phyloP scores from a whole-genome alignment of 768 basidiomycete genomes.

The Chlorophyllum brunneum region DNA sequence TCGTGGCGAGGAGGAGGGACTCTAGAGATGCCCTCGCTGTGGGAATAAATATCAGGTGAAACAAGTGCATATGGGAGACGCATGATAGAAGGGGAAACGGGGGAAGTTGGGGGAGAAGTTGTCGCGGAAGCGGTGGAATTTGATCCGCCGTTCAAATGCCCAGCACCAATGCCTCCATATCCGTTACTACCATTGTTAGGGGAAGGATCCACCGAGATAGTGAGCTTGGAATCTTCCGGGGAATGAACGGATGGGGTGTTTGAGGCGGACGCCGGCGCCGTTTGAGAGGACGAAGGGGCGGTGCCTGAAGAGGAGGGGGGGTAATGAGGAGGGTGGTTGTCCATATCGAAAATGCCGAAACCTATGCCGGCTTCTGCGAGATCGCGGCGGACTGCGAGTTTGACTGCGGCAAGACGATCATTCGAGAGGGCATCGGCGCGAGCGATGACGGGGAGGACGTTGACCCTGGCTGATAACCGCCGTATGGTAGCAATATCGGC shows the following conservation, averaged over 20 bases:
- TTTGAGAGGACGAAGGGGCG: conserved; percentile 25
- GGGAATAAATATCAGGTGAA: conserved; percentile 80
- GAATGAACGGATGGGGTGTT: conserved; percentile 1
- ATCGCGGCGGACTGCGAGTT: conserved; percentile 75
- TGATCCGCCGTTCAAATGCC: conserved; percentile 48
- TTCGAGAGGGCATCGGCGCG: conserved; percentile 79
- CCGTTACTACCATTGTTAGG: conserved; percentile 43
- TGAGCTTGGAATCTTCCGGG: conserved; percentile 6
- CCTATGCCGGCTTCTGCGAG: conserved; percentile 83
- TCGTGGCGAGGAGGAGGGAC: conserved; percentile 61
- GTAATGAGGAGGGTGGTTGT: conserved; percentile 44
- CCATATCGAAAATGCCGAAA: conserved; percentile 86
- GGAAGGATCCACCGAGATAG: conserved; percentile 35
- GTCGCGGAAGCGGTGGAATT: conserved; percentile 26
- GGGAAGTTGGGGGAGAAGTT: conserved; percentile 66
- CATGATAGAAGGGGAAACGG: conserved; percentile 53
- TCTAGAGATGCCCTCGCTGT: conserved; percentile 73
- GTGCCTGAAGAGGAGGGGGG: conserved; percentile 36
- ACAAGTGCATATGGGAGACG: conserved; percentile 82
- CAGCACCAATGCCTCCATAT: conserved; percentile 2
- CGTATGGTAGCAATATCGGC: conserved; percentile 76
- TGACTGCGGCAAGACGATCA: conserved; percentile 76
- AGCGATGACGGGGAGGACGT: conserved; percentile 84
- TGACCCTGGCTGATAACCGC: conserved; percentile 75
- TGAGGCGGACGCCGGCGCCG: conserved; percentile 26